Conservation (phyloP, 768 basidiomycete genomes). For the Pleurotus cornucopiae region DNA sequence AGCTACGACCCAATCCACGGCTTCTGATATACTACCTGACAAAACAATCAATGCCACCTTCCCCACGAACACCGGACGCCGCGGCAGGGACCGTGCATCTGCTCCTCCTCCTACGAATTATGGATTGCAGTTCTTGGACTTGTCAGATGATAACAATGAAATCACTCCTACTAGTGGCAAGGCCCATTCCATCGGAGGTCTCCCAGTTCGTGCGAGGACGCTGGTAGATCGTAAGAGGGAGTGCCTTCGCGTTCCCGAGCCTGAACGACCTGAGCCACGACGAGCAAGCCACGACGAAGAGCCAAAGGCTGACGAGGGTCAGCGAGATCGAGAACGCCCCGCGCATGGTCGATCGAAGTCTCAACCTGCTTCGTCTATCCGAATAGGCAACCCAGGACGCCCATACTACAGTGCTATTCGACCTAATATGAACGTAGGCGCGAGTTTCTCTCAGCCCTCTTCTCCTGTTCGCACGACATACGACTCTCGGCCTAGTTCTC, state of each 20-base stretch:
- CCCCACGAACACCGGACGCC: background rate
- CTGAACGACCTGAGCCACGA: background rate
- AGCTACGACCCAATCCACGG: background rate
- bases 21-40: background rate
- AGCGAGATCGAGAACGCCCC: background rate
- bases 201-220: background rate
- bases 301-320: background rate
- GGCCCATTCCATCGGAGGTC: slow-evolving; percentile 1
- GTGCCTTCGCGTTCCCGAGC: background rate
- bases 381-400: slow-evolving; percentile 47
- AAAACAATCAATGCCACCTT: background rate
- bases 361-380: slow-evolving; percentile 24
- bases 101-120: slow-evolving; percentile 1
- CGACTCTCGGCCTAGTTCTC: slow-evolving; percentile 1
- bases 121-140: slow-evolving; percentile 5
- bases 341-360: slow-evolving; percentile 19
- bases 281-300: background rate
- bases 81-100: background rate
- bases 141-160: slow-evolving; percentile 1
- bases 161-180: background rate
- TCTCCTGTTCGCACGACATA: background rate
- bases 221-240: background rate
- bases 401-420: slow-evolving; percentile 57
- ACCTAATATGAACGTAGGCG: slow-evolving; percentile 21
- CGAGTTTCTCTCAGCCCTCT: slow-evolving; percentile 1